A percentile compares a stretch with the other conserved stretches of the same genome.
These are phyloP conservation scores for Artemisia princeps DNA, from an alignment of 140 eudicot genomes.

Conservation along the genomic window DNA sequence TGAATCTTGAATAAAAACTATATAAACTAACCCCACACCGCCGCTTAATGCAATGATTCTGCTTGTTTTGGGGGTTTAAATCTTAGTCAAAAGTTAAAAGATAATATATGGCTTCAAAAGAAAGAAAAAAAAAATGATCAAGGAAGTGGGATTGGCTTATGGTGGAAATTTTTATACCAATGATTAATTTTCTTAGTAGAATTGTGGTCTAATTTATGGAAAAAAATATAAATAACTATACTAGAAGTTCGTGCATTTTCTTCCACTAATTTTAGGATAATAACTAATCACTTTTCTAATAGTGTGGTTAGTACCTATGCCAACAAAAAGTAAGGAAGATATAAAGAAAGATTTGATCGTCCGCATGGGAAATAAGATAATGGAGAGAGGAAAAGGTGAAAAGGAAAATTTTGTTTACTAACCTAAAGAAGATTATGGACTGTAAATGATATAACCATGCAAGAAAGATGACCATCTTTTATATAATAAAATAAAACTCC, in stretches of 20 bases:
- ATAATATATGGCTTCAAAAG: slow-evolving; percentile 13
- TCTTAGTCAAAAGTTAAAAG: slow-evolving; percentile 30
- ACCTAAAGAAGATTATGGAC: not conserved
- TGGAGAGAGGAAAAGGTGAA: no score
- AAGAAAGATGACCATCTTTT: not conserved
- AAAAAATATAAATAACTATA: no score
- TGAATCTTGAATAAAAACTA: not conserved
- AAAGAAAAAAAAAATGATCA: slow-evolving; percentile 3
- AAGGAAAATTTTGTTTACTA: no score
- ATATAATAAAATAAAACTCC: no score
- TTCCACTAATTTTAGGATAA: no score
- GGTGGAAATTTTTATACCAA: slow-evolving; percentile 8
- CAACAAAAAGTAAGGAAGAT: not conserved
- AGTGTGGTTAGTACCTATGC: not conserved
- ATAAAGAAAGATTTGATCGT: not conserved
- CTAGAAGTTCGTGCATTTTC: no score
- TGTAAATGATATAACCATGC: not conserved
- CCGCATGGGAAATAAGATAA: no score
- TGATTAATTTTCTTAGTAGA: not conserved
- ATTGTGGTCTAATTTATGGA: no score
- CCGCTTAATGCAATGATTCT: slow-evolving; percentile 44
- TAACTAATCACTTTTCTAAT: no score
- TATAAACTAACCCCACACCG: slow-evolving; percentile 34
- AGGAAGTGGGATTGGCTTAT: slow-evolving; percentile 26
- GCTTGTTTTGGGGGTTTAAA: slow-evolving; percentile 28